Conservation (phyloP, 805 yeast species). For the Starmerella cellae region DNA sequence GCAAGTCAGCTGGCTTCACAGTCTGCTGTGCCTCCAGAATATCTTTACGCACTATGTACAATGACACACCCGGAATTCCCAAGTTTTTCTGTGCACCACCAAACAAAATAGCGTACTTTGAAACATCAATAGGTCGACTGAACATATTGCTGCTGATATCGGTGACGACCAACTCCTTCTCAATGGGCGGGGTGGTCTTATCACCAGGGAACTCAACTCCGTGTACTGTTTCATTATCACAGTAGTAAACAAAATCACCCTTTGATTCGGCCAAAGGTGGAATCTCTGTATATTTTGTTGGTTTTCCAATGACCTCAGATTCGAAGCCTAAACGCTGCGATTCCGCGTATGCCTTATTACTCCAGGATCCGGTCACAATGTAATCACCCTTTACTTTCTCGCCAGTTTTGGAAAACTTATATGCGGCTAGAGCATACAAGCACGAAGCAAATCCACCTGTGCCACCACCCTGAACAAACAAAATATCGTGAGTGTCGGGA, state of each 20-base stretch:
- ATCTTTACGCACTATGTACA: conserved; percentile 76
- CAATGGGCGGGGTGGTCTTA: conserved; percentile 38
- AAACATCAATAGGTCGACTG: conserved; percentile 65
- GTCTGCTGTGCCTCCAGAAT: conserved; percentile 37
- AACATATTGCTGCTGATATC: conserved; percentile 91
- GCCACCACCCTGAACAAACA: conserved; percentile 96
- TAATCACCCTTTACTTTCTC: conserved; percentile 51
- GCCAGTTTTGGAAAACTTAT: conserved; percentile 55
- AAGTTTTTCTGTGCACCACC: conserved; percentile 99
- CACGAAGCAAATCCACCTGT: conserved; percentile 88
- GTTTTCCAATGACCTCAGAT: conserved; percentile 57
- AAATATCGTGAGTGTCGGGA: conserved; percentile 88
- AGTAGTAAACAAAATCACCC: conserved; percentile 73
- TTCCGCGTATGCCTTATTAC: conserved; percentile 76
- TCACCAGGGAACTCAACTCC: conserved; percentile 72
- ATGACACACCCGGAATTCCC: conserved; percentile 89
- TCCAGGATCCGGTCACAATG: conserved; percentile 89
- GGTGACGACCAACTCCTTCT: conserved; percentile 38
- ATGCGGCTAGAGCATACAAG: conserved; percentile 68
- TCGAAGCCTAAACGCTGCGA: conserved; percentile 72
- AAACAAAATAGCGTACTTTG: conserved; percentile 76
- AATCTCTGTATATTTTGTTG: conserved; percentile 50
- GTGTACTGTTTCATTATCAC: conserved; percentile 95
- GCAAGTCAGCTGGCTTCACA: conserved; percentile 49
- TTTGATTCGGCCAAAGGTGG: conserved; percentile 50